Conservation (phyloP, 1,284 basidiomycete genomes). For the Vanrija humicola region DNA sequence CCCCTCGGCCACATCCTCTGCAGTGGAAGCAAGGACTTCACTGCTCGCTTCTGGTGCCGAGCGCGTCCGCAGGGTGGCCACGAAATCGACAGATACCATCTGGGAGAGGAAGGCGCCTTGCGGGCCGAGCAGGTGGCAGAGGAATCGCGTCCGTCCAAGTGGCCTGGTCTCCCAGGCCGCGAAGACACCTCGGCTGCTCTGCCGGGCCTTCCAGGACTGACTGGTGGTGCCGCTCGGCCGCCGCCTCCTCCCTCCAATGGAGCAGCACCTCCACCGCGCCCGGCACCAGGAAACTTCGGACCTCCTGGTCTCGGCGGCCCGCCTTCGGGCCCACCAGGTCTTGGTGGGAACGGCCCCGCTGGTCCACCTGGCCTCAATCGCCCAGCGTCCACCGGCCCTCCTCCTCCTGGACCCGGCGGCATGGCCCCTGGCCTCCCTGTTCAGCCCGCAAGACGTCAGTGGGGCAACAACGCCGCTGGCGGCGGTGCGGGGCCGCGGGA, state of each 20-base stretch:
- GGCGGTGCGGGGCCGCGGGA: slow-evolving; percentile 1
- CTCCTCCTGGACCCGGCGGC: not conserved
- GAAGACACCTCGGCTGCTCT: not conserved
- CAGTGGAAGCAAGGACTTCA: slow-evolving; percentile 91
- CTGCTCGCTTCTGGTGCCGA: slow-evolving; percentile 96
- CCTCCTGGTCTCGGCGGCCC: slow-evolving; percentile 2
- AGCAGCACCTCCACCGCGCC: slow-evolving; percentile 2
- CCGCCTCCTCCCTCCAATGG: not conserved
- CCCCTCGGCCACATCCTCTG: slow-evolving; percentile 92
- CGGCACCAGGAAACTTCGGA: not conserved
- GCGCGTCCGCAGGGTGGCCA: slow-evolving; percentile 58
- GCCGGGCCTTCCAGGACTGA: slow-evolving; percentile 10
- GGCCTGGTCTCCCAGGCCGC: slow-evolving; percentile 8
- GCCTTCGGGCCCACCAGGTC: slow-evolving; percentile 2
- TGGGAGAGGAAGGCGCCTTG: slow-evolving; percentile 40
- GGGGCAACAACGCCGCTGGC: not conserved
- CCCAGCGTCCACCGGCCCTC: no score
- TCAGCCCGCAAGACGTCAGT: not conserved
- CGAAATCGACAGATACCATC: slow-evolving; percentile 57
- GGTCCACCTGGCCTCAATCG: not conserved
- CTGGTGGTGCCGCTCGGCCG: not conserved
- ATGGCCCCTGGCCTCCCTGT: not conserved
- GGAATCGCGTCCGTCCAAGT: slow-evolving; percentile 7
- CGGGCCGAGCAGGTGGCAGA: slow-evolving; percentile 52
- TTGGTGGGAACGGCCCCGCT: not conserved